Base-by-base conservation (phyloP, 1,284 basidiomycete species). In the Malassezia sp. region DNA sequence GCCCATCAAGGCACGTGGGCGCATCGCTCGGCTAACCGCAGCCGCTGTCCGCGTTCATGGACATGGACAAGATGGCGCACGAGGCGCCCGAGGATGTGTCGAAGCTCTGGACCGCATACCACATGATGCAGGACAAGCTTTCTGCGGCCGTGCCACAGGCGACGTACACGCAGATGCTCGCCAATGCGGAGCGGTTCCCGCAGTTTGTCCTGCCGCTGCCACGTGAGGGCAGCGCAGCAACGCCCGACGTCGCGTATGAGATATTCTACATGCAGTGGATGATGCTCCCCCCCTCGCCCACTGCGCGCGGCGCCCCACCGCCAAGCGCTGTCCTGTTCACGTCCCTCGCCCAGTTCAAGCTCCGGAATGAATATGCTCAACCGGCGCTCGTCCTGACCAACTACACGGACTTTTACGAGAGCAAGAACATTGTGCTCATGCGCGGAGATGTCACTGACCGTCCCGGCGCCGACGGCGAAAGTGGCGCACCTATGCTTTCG, bases 271-370 rank as follows among this genome's bases (percentile, higher is more conserved):
- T 67, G 45, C 60, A 70, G 38, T 70, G 67, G 67, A 55, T 52
- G 3, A 38, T 61, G 21, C 33, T 68, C 7, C 60, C 63, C 12
- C n/a, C n/a, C n/a, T n/a, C 37, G 45, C 31, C 46, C 24, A 34
- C 31, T 30, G 9, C 5, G 20, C 22, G 20, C 35, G 15, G 17
- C 45, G 15, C 49, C 12, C 54, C 55, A 7, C 36, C 52, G 2
- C 55, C 57, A 1, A 52, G 54, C 9, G 65, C 87, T 1, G 76
- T 91, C 31, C 77, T 97, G 41, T 93, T 93, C 74, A 91, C 91
- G 0, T 85, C 91, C 4, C 76, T 96, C 39, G 83, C 85, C 58
- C 91, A 96, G 73, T 97, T 88, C 78, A 93, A 96, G 73, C 74
- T 81, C 47, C 80, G 84, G 24, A 78, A 79, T 53, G 78, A 83